Evolutionary conservation across 805 yeast species (phyloP).

Genomic region (Cyberlindnera euphorbiae): DNA sequence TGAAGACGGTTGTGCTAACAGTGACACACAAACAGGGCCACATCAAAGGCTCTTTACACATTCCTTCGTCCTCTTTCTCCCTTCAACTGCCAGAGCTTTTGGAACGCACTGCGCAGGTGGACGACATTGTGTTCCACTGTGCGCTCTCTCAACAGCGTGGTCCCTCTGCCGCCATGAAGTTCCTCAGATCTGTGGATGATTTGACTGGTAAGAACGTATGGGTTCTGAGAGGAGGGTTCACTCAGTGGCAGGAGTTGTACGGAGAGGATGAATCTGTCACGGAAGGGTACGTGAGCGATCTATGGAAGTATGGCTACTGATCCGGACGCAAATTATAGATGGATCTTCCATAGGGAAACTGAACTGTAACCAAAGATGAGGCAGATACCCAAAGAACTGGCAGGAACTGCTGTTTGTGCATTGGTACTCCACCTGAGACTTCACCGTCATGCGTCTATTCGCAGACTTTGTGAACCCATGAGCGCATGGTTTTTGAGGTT

Average conservation of each 20-base stretch:
- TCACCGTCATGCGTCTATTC: too few relatives aligned
- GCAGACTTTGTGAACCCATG: too few relatives aligned
- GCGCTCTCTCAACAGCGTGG: constrained; percentile 90
- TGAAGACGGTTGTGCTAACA: constrained; percentile 5
- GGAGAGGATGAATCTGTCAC: constrained; percentile 66
- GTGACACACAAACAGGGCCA: constrained; percentile 44
- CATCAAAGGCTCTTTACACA: constrained; percentile 48
- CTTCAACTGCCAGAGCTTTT: constrained; percentile 27
- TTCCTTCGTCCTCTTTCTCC: constrained; percentile 44
- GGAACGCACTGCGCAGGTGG: constrained; percentile 19
- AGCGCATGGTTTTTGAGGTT: too few relatives aligned
- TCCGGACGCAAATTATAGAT: background rate
- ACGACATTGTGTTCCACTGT: constrained; percentile 81
- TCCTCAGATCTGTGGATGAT: constrained; percentile 32
- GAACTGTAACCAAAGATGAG: too few relatives aligned
- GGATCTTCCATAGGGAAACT: too few relatives aligned
- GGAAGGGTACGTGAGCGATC: constrained; percentile 46
- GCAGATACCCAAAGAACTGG: too few relatives aligned
- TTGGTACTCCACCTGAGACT: too few relatives aligned
- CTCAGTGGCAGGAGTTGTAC: constrained; percentile 71
- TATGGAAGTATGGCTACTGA: constrained; percentile 33
- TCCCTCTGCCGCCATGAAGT: constrained; percentile 73
- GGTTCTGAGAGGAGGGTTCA: constrained; percentile 82
- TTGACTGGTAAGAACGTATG: constrained; percentile 46
- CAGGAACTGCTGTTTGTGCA: too few relatives aligned